Evolutionary conservation across 176 grass and related monocot genomes (phyloP).

Genomic region (Alopecurus myosuroides): DNA sequence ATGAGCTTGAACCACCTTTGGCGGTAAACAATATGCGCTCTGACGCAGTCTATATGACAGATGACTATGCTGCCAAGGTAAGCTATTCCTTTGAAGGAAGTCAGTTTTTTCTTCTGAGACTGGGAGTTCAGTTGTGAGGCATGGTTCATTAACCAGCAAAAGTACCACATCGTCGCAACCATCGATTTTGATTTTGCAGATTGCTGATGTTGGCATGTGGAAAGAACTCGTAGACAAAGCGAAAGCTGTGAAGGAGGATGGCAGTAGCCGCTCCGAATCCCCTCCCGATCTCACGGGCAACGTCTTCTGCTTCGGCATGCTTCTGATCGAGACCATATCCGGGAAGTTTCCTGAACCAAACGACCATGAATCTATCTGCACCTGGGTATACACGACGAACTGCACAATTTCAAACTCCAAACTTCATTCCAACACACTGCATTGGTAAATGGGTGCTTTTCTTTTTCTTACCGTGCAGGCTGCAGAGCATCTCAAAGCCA

Average conservation of each 20-base stretch:
- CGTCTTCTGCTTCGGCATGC: conserved; percentile 58
- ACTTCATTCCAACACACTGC: not conserved
- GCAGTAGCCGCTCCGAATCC: conserved; percentile 35
- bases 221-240: conserved; percentile 44
- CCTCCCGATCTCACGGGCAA: conserved; percentile 47
- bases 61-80: conserved; percentile 94
- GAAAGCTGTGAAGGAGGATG: conserved; percentile 47
- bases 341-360: conserved; percentile 55
- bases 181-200: conserved; percentile 23
- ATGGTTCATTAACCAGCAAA: not conserved
- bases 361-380: conserved; percentile 46
- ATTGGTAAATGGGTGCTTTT: not conserved
- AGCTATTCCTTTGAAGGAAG: not conserved
- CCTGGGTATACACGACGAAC: conserved; percentile 41
- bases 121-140: not conserved
- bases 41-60: conserved; percentile 60
- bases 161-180: not conserved
- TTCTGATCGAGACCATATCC: conserved; percentile 79
- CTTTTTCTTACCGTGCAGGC: conserved; percentile 34
- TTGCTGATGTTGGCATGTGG: conserved; percentile 78
- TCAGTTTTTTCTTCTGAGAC: not conserved
- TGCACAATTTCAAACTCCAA: not conserved
- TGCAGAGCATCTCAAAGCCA: conserved; percentile 51
- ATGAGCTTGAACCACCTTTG: conserved; percentile 70
- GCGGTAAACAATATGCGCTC: conserved; percentile 45